phyloP scores from a whole-genome alignment of 1,284 basidiomycete genomes.

The Amylostereum areolatum region DNA sequence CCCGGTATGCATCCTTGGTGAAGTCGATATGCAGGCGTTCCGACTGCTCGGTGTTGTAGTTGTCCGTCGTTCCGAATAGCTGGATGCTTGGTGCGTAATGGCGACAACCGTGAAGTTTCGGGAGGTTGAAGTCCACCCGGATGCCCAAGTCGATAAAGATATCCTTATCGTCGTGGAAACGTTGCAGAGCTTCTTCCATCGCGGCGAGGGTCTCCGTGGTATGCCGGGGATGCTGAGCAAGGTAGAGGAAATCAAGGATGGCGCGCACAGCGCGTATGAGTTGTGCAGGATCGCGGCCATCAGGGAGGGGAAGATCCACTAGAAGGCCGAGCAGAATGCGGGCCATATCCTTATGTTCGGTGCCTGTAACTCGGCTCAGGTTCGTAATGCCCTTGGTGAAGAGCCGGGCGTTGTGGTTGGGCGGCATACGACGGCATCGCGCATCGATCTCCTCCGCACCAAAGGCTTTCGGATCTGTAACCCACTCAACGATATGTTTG shows the following conservation, averaged over 20 bases:
- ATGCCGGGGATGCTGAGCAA: slow-evolving; percentile 6
- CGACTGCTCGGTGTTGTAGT: slow-evolving; percentile 25
- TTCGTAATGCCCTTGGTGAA: slow-evolving; percentile 20
- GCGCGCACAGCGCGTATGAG: slow-evolving; percentile 2
- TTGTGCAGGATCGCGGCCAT: not conserved
- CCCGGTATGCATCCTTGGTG: slow-evolving; percentile 24
- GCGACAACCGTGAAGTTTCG: slow-evolving; percentile 18
- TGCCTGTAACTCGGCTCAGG: slow-evolving; percentile 7
- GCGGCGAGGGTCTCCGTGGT: slow-evolving; percentile 10
- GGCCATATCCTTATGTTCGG: slow-evolving; percentile 13
- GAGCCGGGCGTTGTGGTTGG: not conserved
- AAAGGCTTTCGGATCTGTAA: slow-evolving; percentile 5
- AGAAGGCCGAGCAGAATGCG: not conserved
- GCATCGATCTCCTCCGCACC: not conserved
- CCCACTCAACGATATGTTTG: slow-evolving; percentile 4
- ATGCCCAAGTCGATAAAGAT: slow-evolving; percentile 15
- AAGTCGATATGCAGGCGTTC: slow-evolving; percentile 27
- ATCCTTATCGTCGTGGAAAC: slow-evolving; percentile 21
- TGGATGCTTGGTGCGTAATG: slow-evolving; percentile 24
- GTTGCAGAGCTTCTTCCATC: slow-evolving; percentile 8
- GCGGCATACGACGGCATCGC: not conserved
- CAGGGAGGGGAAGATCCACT: not conserved
- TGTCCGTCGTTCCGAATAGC: slow-evolving; percentile 22
- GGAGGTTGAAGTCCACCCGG: slow-evolving; percentile 3
- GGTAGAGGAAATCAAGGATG: slow-evolving; percentile 8